phyloP scores from a whole-genome alignment of 345 rosid species.

The Anacardium occidentale region DNA sequence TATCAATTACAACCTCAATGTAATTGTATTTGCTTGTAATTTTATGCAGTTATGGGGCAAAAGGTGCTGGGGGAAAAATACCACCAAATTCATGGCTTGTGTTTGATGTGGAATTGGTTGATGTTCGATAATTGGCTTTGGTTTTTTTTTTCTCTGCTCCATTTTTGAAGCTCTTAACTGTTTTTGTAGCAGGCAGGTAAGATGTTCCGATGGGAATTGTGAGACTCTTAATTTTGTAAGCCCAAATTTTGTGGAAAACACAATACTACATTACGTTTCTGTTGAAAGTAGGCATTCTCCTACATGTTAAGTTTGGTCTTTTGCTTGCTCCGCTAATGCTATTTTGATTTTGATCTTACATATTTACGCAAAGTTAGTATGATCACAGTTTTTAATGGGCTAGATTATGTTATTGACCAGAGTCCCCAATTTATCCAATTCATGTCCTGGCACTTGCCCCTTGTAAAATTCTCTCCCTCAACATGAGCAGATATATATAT shows the following conservation, averaged over 20 bases:
- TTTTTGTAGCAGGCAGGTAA: background rate
- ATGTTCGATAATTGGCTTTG: slow-evolving; percentile 34
- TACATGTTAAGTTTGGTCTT: no score
- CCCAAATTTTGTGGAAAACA: background rate
- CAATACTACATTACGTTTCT: no score
- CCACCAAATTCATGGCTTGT: slow-evolving; percentile 65
- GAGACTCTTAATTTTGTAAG: background rate
- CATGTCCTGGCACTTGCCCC: no score
- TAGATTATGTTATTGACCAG: background rate
- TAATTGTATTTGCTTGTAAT: background rate
- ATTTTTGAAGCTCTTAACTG: background rate
- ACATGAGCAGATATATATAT: no score
- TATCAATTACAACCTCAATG: background rate
- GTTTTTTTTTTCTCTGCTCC: background rate
- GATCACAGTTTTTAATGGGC: background rate
- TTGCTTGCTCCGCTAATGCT: no score
- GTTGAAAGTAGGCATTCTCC: no score
- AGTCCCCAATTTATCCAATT: no score
- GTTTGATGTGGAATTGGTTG: slow-evolving; percentile 61
- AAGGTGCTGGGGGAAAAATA: slow-evolving; percentile 44
- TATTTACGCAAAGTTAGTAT: no score
- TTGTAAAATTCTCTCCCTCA: no score
- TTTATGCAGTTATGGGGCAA: slow-evolving; percentile 46
- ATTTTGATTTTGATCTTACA: no score
- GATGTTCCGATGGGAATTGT: background rate